These are phyloP conservation scores for Salix purpurea DNA, from an alignment of 345 rosid species.

Conservation along the genomic window DNA sequence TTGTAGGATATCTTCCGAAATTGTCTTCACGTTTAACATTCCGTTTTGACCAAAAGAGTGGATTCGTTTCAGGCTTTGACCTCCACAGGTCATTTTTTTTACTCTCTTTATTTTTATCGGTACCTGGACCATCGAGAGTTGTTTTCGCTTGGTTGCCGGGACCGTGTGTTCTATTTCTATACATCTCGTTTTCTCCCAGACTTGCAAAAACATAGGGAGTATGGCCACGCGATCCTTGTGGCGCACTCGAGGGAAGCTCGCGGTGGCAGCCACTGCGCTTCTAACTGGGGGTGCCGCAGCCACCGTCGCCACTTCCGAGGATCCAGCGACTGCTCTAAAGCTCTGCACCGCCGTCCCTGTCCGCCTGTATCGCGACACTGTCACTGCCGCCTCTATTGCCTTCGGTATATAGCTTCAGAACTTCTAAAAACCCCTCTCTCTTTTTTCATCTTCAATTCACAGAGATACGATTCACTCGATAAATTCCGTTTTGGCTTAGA, in stretches of 20 bases:
- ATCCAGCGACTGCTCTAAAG: slow-evolving; percentile 64
- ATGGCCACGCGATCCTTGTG: slow-evolving; percentile 72
- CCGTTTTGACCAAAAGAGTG: too few species aligned
- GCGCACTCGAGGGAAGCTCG: slow-evolving; percentile 58
- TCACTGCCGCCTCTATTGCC: slow-evolving; percentile 79
- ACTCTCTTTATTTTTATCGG: too few species aligned
- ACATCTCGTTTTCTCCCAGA: not conserved
- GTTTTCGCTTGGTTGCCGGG: not conserved
- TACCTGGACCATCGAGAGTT: too few species aligned
- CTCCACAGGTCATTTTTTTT: too few species aligned
- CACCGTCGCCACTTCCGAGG: slow-evolving; percentile 57
- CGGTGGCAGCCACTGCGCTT: slow-evolving; percentile 53
- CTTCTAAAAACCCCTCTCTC: not conserved
- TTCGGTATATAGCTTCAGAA: slow-evolving; percentile 45
- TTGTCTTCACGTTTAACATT: too few species aligned
- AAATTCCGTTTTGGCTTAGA: not conserved
- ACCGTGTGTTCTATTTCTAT: not conserved
- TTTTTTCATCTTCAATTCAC: not conserved
- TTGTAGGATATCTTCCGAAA: too few species aligned
- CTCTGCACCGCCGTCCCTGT: slow-evolving; percentile 73
- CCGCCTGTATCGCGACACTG: slow-evolving; percentile 63
- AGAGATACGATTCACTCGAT: not conserved
- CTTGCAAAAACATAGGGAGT: not conserved
- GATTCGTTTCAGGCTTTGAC: too few species aligned
- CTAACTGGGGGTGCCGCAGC: slow-evolving; percentile 62